Conservation (phyloP, 2,329 filamentous ascomycete genomes). For the Microdochium paspali region DNA sequence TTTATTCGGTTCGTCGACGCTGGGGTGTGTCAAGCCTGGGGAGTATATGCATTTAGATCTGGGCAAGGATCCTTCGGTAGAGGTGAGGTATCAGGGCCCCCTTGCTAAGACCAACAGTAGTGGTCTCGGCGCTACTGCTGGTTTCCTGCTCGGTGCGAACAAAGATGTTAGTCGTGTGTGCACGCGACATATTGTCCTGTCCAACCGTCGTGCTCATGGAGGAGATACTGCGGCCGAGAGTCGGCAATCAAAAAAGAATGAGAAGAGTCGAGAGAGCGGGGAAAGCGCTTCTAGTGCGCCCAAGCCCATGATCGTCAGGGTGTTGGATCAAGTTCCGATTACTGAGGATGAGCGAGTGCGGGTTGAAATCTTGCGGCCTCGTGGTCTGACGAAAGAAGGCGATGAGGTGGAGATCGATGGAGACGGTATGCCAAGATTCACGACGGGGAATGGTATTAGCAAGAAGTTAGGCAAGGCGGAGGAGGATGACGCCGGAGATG, state of each 20-base stretch:
- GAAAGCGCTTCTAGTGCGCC: slow-evolving; percentile 8
- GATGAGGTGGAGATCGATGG: slow-evolving; percentile 24
- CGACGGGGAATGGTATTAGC: not conserved
- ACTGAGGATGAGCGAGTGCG: slow-evolving; percentile 48
- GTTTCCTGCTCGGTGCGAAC: slow-evolving; percentile 32
- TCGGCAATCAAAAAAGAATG: not conserved
- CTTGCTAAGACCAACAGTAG: slow-evolving; percentile 33
- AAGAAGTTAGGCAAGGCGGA: not conserved
- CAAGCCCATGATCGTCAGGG: slow-evolving; percentile 34
- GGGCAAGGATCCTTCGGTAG: slow-evolving; percentile 50
- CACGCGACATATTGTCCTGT: slow-evolving; percentile 35
- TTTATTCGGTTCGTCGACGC: not conserved
- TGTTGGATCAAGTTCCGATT: slow-evolving; percentile 53
- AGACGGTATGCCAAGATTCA: slow-evolving; percentile 6
- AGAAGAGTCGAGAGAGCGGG: not conserved
- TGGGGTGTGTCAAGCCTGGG: slow-evolving; percentile 27
- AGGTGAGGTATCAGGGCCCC: slow-evolving; percentile 45
- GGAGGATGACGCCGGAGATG: slow-evolving; percentile 20
- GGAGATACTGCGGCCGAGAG: not conserved
- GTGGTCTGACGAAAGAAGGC: slow-evolving; percentile 31
- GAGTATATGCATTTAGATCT: slow-evolving; percentile 43
- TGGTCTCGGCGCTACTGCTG: slow-evolving; percentile 19
- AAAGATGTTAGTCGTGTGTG: slow-evolving; percentile 44
- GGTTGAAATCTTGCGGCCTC: slow-evolving; percentile 39
- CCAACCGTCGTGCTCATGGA: slow-evolving; percentile 31